A percentile compares a stretch with the other conserved stretches of the same genome.
phyloP scores from a whole-genome alignment of 1,139 yeast species.

The Wickerhamomyces sp. region DNA sequence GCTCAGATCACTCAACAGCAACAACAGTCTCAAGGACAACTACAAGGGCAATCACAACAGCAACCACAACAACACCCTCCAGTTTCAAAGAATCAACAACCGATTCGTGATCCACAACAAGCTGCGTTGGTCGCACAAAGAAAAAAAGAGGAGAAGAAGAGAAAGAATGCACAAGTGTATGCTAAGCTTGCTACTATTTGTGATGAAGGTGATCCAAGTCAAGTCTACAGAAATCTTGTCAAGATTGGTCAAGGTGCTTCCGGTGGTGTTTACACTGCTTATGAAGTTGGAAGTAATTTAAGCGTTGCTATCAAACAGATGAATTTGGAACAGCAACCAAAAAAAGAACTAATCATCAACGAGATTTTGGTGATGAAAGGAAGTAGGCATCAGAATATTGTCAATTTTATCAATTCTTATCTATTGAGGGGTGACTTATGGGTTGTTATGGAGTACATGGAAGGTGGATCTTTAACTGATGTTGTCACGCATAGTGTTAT shows the following conservation, averaged over 20 bases:
- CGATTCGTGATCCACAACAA: conserved; percentile 50
- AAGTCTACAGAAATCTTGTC: conserved; percentile 57
- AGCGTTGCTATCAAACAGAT: conserved; percentile 94
- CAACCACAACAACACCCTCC: conserved; percentile 20
- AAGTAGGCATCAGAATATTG: conserved; percentile 84
- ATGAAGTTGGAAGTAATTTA: conserved; percentile 51
- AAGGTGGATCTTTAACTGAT: conserved; percentile 94
- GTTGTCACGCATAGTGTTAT: conserved; percentile 92
- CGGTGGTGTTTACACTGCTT: conserved; percentile 95
- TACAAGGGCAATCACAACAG: background rate
- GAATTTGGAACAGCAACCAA: conserved; percentile 90
- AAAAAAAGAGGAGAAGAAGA: conserved; percentile 70
- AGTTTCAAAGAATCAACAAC: conserved; percentile 29
- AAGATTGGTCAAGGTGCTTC: conserved; percentile 98
- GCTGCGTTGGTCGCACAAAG: conserved; percentile 57
- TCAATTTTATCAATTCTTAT: conserved; percentile 84
- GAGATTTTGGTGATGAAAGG: conserved; percentile 95
- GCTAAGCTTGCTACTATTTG: conserved; percentile 73
- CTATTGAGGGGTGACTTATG: conserved; percentile 72
- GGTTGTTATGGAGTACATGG: conserved; percentile 99
- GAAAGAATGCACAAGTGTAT: conserved; percentile 64
- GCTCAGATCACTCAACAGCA: no score
- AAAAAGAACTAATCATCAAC: conserved; percentile 89
- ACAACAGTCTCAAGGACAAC: no score
- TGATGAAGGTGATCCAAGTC: conserved; percentile 82